These are phyloP conservation scores for Eucalyptus regnans DNA, from an alignment of 345 rosid genomes.

Conservation along the genomic window DNA sequence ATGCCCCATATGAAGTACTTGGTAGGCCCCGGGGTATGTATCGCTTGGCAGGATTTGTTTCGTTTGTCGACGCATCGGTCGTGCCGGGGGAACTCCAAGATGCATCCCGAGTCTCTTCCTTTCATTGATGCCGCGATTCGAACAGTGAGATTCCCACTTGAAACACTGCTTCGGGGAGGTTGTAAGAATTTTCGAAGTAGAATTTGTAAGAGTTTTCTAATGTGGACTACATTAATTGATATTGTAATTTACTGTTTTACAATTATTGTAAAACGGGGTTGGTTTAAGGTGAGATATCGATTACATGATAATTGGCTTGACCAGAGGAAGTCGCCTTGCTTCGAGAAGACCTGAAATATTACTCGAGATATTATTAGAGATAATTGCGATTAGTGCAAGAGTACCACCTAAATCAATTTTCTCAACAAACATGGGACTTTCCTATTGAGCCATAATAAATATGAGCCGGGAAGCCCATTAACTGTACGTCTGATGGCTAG, in stretches of 20 bases:
- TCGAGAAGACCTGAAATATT: neutral
- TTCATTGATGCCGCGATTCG: neutral
- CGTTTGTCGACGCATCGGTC: neutral
- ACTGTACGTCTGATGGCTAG: neutral
- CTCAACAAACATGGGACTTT: neutral
- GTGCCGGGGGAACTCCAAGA: neutral
- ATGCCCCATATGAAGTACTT: neutral
- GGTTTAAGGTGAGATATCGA: too few relatives aligned
- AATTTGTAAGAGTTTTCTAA: neutral
- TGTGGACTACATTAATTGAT: too few relatives aligned
- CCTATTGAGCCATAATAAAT: neutral
- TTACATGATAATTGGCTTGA: neutral
- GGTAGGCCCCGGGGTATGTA: neutral
- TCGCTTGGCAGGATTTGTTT: neutral
- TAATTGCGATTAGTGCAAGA: neutral
- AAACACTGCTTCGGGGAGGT: neutral
- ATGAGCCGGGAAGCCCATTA: neutral
- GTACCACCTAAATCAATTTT: neutral
- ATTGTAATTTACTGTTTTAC: too few relatives aligned
- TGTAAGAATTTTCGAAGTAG: neutral
- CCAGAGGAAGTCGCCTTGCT: neutral
- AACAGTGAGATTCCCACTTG: neutral
- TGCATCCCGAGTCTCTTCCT: neutral
- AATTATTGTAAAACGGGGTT: too few relatives aligned
- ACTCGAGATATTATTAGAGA: neutral